A percentile compares a stretch with the other conserved stretches of the same genome.
Conservation (phyloP, 257 asterid species). For the Linaria vulgaris region DNA sequence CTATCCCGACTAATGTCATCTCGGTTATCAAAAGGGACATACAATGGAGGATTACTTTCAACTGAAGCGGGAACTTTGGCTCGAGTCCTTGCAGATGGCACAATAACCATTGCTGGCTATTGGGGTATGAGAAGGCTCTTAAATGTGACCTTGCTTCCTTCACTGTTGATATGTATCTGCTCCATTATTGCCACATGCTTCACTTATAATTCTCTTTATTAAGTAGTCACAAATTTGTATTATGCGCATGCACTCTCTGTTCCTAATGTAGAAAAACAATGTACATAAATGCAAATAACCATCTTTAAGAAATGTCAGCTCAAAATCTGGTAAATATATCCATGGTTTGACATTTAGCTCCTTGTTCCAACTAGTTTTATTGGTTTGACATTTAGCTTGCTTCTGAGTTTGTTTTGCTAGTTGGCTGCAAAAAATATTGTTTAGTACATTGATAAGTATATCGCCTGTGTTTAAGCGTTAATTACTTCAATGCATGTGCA, state of each 20-base stretch:
- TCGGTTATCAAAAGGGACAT: constrained; percentile 64
- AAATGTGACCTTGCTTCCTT: constrained; percentile 57
- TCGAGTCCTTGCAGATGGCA: constrained; percentile 63
- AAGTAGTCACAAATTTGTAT: not conserved
- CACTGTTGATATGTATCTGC: constrained; percentile 52
- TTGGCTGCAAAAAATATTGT: too few relatives aligned
- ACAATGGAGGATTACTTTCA: constrained; percentile 66
- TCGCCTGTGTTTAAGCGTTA: too few relatives aligned
- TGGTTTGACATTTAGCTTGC: constrained; percentile 1
- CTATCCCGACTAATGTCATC: constrained; percentile 78
- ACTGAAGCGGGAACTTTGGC: constrained; percentile 81
- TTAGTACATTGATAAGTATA: too few relatives aligned
- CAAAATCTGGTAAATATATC: not conserved
- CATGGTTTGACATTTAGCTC: not conserved
- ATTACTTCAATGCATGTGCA: too few relatives aligned
- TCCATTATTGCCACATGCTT: constrained; percentile 63
- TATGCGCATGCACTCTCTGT: not conserved
- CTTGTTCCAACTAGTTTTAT: not conserved
- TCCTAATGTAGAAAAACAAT: not conserved
- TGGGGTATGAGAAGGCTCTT: constrained; percentile 60
- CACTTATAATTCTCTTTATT: constrained; percentile 62
- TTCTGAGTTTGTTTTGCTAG: not conserved
- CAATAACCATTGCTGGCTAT: constrained; percentile 61
- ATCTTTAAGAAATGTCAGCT: not conserved
- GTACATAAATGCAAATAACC: constrained; percentile 26